Conservation (phyloP, 176 grass and related monocot genomes). For the Ampelocalamus luodianensis region DNA sequence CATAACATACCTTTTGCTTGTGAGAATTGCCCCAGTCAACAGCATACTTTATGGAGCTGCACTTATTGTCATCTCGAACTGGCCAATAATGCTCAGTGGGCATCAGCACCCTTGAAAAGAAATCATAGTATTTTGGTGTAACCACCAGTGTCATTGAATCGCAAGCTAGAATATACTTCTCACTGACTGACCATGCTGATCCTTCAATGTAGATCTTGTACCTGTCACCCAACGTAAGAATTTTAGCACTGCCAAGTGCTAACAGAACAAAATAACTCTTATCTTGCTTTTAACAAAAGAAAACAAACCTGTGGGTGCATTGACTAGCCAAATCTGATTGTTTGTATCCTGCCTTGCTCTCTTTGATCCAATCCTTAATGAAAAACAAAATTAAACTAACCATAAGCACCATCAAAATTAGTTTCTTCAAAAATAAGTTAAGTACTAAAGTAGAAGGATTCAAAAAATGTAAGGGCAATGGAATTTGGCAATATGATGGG, state of each 20-base stretch:
- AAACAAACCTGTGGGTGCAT: slow-evolving; percentile 80
- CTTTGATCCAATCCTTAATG: slow-evolving; percentile 83
- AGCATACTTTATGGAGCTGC: slow-evolving; percentile 79
- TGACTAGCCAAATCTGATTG: slow-evolving; percentile 76
- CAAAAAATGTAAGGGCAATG: neutral
- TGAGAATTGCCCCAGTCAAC: slow-evolving; percentile 97
- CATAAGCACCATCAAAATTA: slow-evolving; percentile 28
- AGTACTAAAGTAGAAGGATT: slow-evolving; percentile 1
- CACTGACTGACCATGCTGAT: slow-evolving; percentile 89
- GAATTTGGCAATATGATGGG: slow-evolving; percentile 16
- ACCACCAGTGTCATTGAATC: slow-evolving; percentile 82
- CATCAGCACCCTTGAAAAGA: slow-evolving; percentile 76
- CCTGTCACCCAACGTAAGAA: slow-evolving; percentile 43
- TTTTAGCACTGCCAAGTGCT: neutral
- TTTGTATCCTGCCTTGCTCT: slow-evolving; percentile 79
- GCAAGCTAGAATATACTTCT: slow-evolving; percentile 97
- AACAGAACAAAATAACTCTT: slow-evolving; percentile 1
- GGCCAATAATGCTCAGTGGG: slow-evolving; percentile 93
- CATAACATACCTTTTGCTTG: slow-evolving; percentile 63
- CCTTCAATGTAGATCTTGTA: slow-evolving; percentile 98
- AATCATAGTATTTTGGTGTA: slow-evolving; percentile 87
- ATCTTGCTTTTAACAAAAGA: slow-evolving; percentile 22
- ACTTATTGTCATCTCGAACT: slow-evolving; percentile 66
- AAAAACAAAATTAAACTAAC: slow-evolving; percentile 18
- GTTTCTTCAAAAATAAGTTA: slow-evolving; percentile 11